Evolutionary conservation across 2,329 filamentous ascomycete genomes (phyloP), one percentile per base, ranked within the genome.

Genomic region (Neofusicoccum parvum): DNA sequence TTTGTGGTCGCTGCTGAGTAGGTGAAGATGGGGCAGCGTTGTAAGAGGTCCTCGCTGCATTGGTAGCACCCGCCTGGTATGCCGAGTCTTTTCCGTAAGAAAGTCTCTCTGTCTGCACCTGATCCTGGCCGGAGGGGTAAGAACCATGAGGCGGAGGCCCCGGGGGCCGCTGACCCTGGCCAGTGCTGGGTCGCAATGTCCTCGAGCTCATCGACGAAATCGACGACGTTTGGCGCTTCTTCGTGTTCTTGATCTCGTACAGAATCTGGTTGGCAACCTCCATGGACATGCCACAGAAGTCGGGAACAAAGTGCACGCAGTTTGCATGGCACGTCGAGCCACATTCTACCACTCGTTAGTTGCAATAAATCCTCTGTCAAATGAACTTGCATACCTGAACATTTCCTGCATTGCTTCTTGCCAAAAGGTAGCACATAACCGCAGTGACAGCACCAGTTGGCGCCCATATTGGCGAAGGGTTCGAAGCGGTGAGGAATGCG

Each of bases 261-360:
- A 98, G 79, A 69, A 99, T 97, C 74, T 96, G 89, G 77, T 97
- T 98, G 49, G 95, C 95, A 43, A 92, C 91, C 65, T 95, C 91
- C 95, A 98, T 98, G 34, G 93, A 96, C 93, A 99, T 99, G 71
- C 95, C 95, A 77, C 95, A 99, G 80, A 99, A 99, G 78, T 99
- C 95, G 20, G 95, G 95, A 37, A 99, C 94, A 70, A 99, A 87
- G 79, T 99, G 95, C 20, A 93, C 92, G 79, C 95, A 99, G 66
- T 91, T 86, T 20, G 92, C 90, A 79, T 99, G 95, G 68, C 92
- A 94, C 27, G 94, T 97, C 67, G 97, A 90, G 70, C 86, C 86
- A 79, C 95, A 99, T 87, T 99, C 95, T 89, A 73, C 45, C 62
- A n/a, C 3, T 36, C 23, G 60, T 73, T 70, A 75, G 72, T 46